phyloP scores from a whole-genome alignment of 2,329 filamentous ascomycete species.

The Penicillium sp. region DNA sequence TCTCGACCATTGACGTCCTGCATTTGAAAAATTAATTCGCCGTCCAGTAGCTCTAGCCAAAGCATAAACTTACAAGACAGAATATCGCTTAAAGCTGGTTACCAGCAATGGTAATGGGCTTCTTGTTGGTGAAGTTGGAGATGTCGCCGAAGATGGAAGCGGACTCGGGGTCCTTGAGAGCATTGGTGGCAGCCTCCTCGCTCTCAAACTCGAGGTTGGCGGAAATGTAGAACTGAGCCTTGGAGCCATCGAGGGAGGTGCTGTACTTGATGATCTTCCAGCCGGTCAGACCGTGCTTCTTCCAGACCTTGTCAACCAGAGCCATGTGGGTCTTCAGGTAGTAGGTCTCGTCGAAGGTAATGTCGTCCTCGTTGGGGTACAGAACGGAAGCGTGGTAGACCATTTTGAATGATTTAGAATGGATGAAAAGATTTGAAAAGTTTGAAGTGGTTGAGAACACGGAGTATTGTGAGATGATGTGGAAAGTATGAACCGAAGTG shows the following conservation, averaged over 20 bases:
- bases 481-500: neutral
- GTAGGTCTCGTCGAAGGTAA: constrained; percentile 23
- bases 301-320: constrained; percentile 20
- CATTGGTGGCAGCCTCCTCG: constrained; percentile 14
- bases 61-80: neutral
- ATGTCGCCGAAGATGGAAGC: constrained; percentile 19
- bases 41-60: neutral
- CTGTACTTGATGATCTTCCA: constrained; percentile 21
- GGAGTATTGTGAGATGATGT: neutral
- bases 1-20: neutral
- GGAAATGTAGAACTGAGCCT: constrained; percentile 16
- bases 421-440: neutral
- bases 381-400: constrained; percentile 16
- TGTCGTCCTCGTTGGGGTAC: constrained; percentile 22
- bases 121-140: constrained; percentile 25
- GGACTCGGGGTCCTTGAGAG: constrained; percentile 3
- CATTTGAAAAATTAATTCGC: neutral
- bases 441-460: neutral
- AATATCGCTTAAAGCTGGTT: neutral
- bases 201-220: constrained; percentile 20
- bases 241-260: constrained; percentile 14
- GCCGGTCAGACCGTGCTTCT: constrained; percentile 15
- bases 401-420: constrained; percentile 10
- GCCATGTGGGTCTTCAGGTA: constrained; percentile 26
- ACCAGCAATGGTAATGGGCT: constrained; percentile 21